These are phyloP conservation scores for Gracilaria caudata DNA, from an alignment of 23 red algal species.

Conservation along the genomic window DNA sequence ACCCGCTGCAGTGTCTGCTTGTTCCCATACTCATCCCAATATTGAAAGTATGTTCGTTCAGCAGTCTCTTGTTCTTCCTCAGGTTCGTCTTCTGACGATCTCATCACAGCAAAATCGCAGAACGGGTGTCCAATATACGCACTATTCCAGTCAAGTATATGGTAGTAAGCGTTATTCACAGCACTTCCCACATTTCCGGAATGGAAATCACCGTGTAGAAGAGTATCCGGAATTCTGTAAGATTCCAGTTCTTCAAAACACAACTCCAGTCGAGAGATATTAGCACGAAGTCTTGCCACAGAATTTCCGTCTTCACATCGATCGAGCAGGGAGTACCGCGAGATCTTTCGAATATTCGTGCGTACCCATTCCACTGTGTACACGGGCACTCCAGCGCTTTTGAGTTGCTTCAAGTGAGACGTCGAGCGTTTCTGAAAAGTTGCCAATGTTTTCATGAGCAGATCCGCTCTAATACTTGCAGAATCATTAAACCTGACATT, in stretches of 20 bases:
- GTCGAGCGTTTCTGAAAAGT: conserved; percentile 18
- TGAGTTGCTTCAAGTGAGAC: neutral
- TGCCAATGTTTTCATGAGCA: conserved; percentile 8
- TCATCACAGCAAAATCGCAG: conserved; percentile 31
- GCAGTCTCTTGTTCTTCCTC: conserved; percentile 18
- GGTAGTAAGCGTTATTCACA: neutral
- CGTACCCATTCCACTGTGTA: neutral
- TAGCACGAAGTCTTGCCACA: conserved; percentile 10
- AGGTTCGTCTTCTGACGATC: neutral
- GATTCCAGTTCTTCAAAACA: conserved; percentile 22
- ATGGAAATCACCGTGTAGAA: conserved; percentile 42
- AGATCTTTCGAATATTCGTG: neutral
- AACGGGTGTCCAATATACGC: conserved; percentile 44
- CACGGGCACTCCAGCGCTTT: neutral
- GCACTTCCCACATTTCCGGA: conserved; percentile 14
- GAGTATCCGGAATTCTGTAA: conserved; percentile 1
- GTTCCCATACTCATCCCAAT: conserved; percentile 22
- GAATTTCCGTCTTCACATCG: neutral
- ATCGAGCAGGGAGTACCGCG: neutral
- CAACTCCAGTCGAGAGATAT: neutral
- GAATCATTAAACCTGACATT: neutral
- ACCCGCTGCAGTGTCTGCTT: neutral
- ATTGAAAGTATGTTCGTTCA: conserved; percentile 15
- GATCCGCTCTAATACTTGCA: neutral
- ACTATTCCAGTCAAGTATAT: conserved; percentile 31